Conservation (phyloP, 805 yeast genomes). For the Ogataea pilisensis region DNA sequence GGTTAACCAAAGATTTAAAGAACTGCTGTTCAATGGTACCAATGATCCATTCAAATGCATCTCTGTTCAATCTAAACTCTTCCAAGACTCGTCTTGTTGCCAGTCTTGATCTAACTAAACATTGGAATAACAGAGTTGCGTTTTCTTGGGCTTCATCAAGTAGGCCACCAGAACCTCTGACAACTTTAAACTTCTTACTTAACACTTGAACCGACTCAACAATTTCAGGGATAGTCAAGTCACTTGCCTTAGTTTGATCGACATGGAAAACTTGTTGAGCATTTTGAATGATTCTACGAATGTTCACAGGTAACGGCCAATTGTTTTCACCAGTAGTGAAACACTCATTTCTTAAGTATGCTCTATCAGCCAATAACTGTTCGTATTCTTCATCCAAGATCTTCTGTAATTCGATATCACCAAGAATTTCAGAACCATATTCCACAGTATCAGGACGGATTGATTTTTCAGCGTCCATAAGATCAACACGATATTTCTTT, state of each 20-base stretch:
- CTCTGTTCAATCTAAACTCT: conserved; percentile 78
- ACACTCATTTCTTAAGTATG: conserved; percentile 68
- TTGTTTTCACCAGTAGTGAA: conserved; percentile 91
- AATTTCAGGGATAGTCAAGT: conserved; percentile 79
- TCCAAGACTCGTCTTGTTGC: conserved; percentile 88
- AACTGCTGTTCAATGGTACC: conserved; percentile 95
- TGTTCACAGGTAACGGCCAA: conserved; percentile 97
- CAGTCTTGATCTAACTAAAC: conserved; percentile 87
- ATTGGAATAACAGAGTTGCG: conserved; percentile 86
- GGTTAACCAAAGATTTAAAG: conserved; percentile 85
- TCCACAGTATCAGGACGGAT: conserved; percentile 74
- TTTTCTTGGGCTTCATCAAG: conserved; percentile 84
- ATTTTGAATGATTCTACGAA: conserved; percentile 93
- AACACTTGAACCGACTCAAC: conserved; percentile 67
- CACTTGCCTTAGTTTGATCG: conserved; percentile 87
- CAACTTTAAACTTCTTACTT: conserved; percentile 62
- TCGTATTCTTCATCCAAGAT: conserved; percentile 79
- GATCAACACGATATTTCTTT: conserved; percentile 78
- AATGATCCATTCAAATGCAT: conserved; percentile 92
- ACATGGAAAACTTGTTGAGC: conserved; percentile 96
- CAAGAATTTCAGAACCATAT: conserved; percentile 85
- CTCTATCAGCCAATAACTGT: conserved; percentile 75
- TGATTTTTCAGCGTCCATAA: conserved; percentile 64
- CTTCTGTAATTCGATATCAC: conserved; percentile 80
- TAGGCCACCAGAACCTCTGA: conserved; percentile 76